phyloP scores from a whole-genome alignment of 352 stramenopile species.

The Globisporangium echinulatum region DNA sequence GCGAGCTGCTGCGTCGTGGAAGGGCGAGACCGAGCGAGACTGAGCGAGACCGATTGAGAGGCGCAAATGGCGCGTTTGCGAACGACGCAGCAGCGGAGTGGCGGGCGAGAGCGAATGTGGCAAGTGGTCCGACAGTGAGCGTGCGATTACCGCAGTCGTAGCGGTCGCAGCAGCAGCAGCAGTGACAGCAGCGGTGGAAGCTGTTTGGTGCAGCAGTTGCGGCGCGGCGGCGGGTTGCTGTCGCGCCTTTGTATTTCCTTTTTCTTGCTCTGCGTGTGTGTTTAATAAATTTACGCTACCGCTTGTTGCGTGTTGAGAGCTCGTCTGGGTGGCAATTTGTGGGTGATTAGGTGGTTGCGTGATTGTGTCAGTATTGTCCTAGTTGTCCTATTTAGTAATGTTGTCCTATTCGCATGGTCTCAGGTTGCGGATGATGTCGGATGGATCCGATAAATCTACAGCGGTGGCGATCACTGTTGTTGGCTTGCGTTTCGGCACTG shows the following conservation, averaged over 20 bases:
- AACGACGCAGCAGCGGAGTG: too few species aligned
- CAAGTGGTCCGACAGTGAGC: background rate
- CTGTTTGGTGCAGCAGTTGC: conserved; percentile 6
- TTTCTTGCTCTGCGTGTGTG: conserved; percentile 47
- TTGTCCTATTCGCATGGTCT: too few species aligned
- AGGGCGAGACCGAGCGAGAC: conserved; percentile 1
- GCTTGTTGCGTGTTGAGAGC: background rate
- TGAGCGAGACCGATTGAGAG: background rate
- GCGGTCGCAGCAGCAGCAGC: background rate
- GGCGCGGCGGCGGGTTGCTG: too few species aligned
- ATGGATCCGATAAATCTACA: too few species aligned
- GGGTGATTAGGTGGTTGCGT: background rate
- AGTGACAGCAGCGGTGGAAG: conserved; percentile 13
- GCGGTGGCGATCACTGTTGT: background rate
- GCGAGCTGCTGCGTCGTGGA: too few species aligned
- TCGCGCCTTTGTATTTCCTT: conserved; percentile 23
- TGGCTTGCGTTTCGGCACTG: background rate
- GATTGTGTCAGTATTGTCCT: background rate
- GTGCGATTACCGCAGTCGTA: background rate
- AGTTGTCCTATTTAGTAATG: too few species aligned
- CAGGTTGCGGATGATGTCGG: too few species aligned
- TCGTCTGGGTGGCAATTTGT: background rate
- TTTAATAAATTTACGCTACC: conserved; percentile 46
- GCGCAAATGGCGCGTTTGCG: too few species aligned
- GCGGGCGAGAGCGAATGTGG: too few species aligned